Evolutionary conservation across 352 stramenopile genomes (phyloP).

Genomic region (Hyaloperonospora arabidopsidis): DNA sequence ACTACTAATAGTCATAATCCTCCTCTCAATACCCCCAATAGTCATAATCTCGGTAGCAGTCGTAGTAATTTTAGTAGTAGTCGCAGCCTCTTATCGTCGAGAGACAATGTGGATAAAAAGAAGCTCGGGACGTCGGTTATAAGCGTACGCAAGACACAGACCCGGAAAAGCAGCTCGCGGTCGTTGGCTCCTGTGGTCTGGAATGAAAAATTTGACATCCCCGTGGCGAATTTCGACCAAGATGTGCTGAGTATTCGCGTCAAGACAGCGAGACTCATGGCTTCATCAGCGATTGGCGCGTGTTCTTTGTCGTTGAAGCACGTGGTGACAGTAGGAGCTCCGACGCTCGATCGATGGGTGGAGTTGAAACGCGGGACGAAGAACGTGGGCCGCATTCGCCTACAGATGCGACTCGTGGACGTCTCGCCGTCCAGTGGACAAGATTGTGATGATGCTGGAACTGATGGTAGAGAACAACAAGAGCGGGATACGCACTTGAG

Average conservation of each 20-base stretch:
- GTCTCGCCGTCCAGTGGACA: slow-evolving; percentile 12
- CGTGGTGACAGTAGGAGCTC: slow-evolving; percentile 25
- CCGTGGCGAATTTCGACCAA: slow-evolving; percentile 31
- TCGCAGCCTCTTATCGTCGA: slow-evolving; percentile 12
- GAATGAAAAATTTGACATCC: slow-evolving; percentile 78
- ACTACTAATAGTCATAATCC: too few species aligned
- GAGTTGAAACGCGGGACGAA: slow-evolving; percentile 47
- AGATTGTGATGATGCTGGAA: slow-evolving; percentile 3
- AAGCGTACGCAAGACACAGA: slow-evolving; percentile 54
- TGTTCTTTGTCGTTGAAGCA: slow-evolving; percentile 43
- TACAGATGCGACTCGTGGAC: slow-evolving; percentile 56
- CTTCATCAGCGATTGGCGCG: slow-evolving; percentile 42
- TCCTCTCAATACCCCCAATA: too few species aligned
- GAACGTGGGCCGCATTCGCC: slow-evolving; percentile 45
- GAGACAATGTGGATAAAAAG: slow-evolving; percentile 11
- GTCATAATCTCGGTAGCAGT: neutral
- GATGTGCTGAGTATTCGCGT: slow-evolving; percentile 67
- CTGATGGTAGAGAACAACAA: slow-evolving; percentile 16
- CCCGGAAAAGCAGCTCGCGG: slow-evolving; percentile 43
- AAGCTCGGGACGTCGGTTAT: slow-evolving; percentile 8
- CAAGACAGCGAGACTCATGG: slow-evolving; percentile 65
- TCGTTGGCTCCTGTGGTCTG: slow-evolving; percentile 58
- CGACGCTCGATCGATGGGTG: slow-evolving; percentile 53
- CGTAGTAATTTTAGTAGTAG: slow-evolving; percentile 2
- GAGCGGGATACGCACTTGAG: slow-evolving; percentile 27